A percentile compares a stretch with the other conserved stretches of the same genome.
phyloP scores from a whole-genome alignment of 1,284 basidiomycete species.

The Violaceomyces palustris region DNA sequence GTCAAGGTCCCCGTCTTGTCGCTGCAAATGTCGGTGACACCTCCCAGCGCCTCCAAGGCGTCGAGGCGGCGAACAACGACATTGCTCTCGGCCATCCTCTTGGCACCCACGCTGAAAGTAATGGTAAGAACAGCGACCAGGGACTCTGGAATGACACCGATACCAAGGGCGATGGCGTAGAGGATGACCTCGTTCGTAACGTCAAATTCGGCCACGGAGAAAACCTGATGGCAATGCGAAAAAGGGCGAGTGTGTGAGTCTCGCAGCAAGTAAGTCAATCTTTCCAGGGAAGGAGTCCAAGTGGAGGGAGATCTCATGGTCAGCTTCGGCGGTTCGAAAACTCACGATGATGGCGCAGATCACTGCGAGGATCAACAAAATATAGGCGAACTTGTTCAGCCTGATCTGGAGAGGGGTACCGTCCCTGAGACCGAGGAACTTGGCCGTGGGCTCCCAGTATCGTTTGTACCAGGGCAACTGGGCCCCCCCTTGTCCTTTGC shows the following conservation, averaged over 20 bases:
- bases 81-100: constrained; percentile 44
- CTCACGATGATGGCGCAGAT: constrained; percentile 55
- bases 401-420: constrained; percentile 65
- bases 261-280: too few species aligned
- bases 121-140: constrained; percentile 54
- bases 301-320: neutral
- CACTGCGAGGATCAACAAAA: constrained; percentile 61
- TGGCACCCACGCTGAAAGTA: constrained; percentile 45
- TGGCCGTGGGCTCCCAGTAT: constrained; percentile 32
- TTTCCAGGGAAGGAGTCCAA: too few species aligned
- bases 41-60: constrained; percentile 45
- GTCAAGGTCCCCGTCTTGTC: constrained; percentile 50
- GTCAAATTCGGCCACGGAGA: constrained; percentile 57
- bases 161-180: constrained; percentile 53
- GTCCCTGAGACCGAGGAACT: constrained; percentile 55
- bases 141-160: constrained; percentile 51
- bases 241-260: too few species aligned
- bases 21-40: constrained; percentile 38
- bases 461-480: constrained; percentile 19
- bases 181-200: constrained; percentile 56
- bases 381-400: constrained; percentile 62
- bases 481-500: constrained; percentile 3
- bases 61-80: constrained; percentile 45
- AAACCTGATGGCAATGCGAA: too few species aligned
- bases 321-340: neutral